Evolutionary conservation across 768 basidiomycete genomes (phyloP).

Genomic region (Pleurotus ostreatus): DNA sequence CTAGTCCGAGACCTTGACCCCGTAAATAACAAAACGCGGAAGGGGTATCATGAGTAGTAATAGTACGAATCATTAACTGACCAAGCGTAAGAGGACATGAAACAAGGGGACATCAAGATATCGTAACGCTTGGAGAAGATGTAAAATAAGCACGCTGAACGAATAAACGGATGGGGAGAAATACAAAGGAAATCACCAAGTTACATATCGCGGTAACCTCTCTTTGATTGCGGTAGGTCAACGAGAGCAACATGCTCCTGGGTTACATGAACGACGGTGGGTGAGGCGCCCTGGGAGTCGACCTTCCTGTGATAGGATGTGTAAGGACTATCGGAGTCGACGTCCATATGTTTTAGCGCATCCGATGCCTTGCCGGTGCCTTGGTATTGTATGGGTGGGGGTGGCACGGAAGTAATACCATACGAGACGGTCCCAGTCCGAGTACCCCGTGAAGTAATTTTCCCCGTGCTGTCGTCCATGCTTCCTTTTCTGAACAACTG

Average conservation of each 20-base stretch:
- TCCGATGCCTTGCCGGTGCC: background rate
- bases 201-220: no score
- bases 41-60: no score
- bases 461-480: background rate
- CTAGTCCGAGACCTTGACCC: no score
- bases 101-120: no score
- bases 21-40: no score
- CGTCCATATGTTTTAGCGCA: background rate
- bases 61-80: no score
- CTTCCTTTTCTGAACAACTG: background rate
- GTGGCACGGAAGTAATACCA: background rate
- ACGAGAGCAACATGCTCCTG: background rate
- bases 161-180: no score
- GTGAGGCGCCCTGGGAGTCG: background rate
- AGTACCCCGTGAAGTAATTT: background rate
- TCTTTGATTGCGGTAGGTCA: background rate
- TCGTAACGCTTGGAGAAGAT: no score
- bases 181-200: no score
- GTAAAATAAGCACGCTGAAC: no score
- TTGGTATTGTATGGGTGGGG: background rate
- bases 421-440: background rate
- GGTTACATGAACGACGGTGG: background rate
- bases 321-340: background rate
- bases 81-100: no score
- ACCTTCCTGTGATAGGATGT: background rate